Evolutionary conservation across 495 filamentous ascomycete genomes (phyloP), one percentile per base, ranked within the genome.

Genomic region (Cercophora samala): DNA sequence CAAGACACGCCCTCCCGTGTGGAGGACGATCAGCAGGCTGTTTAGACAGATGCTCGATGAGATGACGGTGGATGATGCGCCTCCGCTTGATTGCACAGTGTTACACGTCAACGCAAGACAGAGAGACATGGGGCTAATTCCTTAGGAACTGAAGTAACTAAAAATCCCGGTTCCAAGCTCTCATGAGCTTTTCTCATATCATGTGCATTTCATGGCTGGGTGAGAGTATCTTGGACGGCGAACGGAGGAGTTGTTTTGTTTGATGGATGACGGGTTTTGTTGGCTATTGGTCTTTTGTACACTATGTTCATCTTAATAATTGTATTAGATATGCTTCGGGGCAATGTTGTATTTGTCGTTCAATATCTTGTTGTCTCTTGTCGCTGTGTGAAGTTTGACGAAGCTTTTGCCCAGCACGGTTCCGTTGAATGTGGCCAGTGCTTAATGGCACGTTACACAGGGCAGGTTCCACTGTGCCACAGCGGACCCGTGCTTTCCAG

Each of bases 81-180:
- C 23, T 58, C 54, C 54, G 18, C 19, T 24, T 24, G 24, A 60
- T 60, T 29, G 19, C 24, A 60, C 58, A 60, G 26, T 32, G 29
- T 18, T 46, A 62, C 60, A 67, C 60, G 66, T 24, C 24, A 64
- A 26, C 23, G 19, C 29, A 61, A 54, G 60, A 26, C n/a, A 62
- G 51, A 58, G 15, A 23, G 54, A 59, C 23, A 60, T 51, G 65
- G 70, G 72, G 72, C 75, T 77, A 77, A 77, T 77, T 77, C 62
- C 69, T 77, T 72, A 76, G 75, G 72, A 77, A 76, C 70, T 76
- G 69, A 77, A 75, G 75, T 63, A 75, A 74, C 70, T 77, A 76
- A 62, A 60, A 37, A 19, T 18, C n/a, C 25, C 54, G 66, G 51
- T 56, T 46, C 60, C n/a, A 24, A 53, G 63, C 55, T 24, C 53